Evolutionary conservation across 441 rosid genomes (phyloP).

Genomic region (Capsella rubella): DNA sequence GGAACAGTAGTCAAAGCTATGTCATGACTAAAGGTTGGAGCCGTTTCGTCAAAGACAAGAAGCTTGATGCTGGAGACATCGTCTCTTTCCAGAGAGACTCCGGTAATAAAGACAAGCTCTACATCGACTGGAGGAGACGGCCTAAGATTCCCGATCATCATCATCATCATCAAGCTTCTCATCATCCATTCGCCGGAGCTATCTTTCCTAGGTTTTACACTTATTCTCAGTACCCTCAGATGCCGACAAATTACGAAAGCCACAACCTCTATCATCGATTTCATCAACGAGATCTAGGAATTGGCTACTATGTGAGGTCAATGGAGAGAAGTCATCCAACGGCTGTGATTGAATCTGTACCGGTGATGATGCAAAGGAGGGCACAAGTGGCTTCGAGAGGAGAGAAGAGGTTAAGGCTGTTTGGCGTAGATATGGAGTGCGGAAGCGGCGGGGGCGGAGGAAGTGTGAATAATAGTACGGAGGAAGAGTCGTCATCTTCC

Average conservation of each 20-base stretch:
- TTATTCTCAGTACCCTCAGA: conserved; percentile 40
- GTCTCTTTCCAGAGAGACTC: conserved; percentile 84
- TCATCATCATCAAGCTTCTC: conserved; percentile 42
- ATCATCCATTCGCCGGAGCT: conserved; percentile 38
- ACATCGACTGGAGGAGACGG: conserved; percentile 90
- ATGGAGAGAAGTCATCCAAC: conserved; percentile 39
- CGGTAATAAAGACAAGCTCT: conserved; percentile 63
- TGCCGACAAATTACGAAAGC: conserved; percentile 34
- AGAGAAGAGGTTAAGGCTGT: conserved; percentile 62
- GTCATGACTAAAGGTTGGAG: conserved; percentile 99
- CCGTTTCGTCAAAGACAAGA: conserved; percentile 96
- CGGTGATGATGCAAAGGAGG: conserved; percentile 44
- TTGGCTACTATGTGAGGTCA: conserved; percentile 56
- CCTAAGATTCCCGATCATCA: conserved; percentile 60
- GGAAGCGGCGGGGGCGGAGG: conserved; percentile 42
- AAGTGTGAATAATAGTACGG: conserved; percentile 28
- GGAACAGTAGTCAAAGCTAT: conserved; percentile 99
- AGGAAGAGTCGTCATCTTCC: conserved; percentile 53
- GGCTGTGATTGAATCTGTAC: conserved; percentile 52
- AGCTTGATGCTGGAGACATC: conserved; percentile 88
- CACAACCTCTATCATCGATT: conserved; percentile 40
- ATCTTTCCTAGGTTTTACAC: conserved; percentile 70
- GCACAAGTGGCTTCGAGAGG: conserved; percentile 36
- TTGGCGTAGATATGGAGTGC: conserved; percentile 73
- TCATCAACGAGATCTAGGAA: conserved; percentile 46